Percentiles rank a stretch among this genome's conserved stretches.
phyloP scores from a whole-genome alignment of 208 protist genomes.

The Leptomonas pyrrhocoris region DNA sequence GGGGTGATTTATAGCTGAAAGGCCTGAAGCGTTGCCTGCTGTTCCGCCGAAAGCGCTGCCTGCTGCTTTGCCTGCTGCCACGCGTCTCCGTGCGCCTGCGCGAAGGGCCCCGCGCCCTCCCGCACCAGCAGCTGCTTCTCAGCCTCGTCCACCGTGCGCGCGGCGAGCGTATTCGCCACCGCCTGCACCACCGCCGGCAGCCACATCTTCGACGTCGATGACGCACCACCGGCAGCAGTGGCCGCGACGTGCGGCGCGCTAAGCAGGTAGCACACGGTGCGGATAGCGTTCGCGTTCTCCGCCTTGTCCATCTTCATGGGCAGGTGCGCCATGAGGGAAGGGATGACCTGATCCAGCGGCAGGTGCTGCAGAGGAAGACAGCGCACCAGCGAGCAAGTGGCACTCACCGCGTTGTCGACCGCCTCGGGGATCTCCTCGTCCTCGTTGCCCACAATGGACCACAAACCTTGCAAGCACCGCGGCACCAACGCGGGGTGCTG shows the following conservation, averaged over 20 bases:
- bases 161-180: constrained; percentile 48
- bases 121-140: constrained; percentile 56
- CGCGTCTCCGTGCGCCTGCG: constrained; percentile 21
- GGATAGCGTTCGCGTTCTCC: constrained; percentile 76
- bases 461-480: constrained; percentile 43
- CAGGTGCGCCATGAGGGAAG: constrained; percentile 51
- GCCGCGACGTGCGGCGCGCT: constrained; percentile 16
- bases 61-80: constrained; percentile 45
- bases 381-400: constrained; percentile 77
- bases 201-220: constrained; percentile 36
- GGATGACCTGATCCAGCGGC: constrained; percentile 45
- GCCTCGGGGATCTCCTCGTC: constrained; percentile 73
- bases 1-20: constrained; percentile 30
- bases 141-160: constrained; percentile 48
- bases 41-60: constrained; percentile 37
- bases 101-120: constrained; percentile 39
- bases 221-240: constrained; percentile 28
- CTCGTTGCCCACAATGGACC: constrained; percentile 38
- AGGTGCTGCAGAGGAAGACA: constrained; percentile 40
- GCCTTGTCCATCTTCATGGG: constrained; percentile 83
- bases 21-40: constrained; percentile 37
- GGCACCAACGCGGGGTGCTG: constrained; percentile 27
- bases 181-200: constrained; percentile 42
- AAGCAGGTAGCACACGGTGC: constrained; percentile 57
- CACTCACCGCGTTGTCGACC: constrained; percentile 86